Conservation (phyloP, 2,329 filamentous ascomycete species). For the Sordariomycetes sp. region DNA sequence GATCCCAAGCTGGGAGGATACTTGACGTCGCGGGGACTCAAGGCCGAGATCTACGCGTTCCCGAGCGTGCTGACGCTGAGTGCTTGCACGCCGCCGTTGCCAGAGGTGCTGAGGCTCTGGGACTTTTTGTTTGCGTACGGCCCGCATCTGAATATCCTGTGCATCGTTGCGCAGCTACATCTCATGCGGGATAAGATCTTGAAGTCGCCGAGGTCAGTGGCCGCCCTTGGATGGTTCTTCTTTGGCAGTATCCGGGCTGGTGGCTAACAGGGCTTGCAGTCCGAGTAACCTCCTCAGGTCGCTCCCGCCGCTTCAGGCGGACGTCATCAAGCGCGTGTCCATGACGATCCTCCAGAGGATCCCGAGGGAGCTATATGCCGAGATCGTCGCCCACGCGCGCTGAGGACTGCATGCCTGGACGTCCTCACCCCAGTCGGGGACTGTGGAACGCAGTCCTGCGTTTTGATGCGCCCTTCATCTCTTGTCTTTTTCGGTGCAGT, state of each 20-base stretch:
- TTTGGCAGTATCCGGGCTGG: neutral
- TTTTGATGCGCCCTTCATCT: too few relatives aligned
- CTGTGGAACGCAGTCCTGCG: too few relatives aligned
- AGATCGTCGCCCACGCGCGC: constrained; percentile 78
- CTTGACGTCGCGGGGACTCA: constrained; percentile 73
- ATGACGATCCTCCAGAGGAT: constrained; percentile 82
- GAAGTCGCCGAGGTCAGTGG: constrained; percentile 61
- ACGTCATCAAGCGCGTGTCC: constrained; percentile 72
- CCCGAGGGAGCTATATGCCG: constrained; percentile 77
- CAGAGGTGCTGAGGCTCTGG: constrained; percentile 87
- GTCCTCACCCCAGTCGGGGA: too few relatives aligned
- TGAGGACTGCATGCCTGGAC: constrained; percentile 26
- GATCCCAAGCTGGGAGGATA: constrained; percentile 79
- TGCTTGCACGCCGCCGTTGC: constrained; percentile 87
- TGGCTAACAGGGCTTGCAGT: constrained; percentile 28
- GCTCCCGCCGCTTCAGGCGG: constrained; percentile 72
- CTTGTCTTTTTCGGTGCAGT: neutral
- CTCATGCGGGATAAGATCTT: constrained; percentile 77
- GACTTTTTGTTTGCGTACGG: constrained; percentile 97
- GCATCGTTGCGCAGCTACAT: constrained; percentile 89
- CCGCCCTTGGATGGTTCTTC: constrained; percentile 2
- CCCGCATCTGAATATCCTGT: constrained; percentile 85
- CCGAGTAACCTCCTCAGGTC: constrained; percentile 86
- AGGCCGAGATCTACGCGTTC: constrained; percentile 92
- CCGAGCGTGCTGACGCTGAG: constrained; percentile 89